Evolutionary conservation across 1,284 basidiomycete species (phyloP).

Genomic region (Coniferiporia sulphurascens): DNA sequence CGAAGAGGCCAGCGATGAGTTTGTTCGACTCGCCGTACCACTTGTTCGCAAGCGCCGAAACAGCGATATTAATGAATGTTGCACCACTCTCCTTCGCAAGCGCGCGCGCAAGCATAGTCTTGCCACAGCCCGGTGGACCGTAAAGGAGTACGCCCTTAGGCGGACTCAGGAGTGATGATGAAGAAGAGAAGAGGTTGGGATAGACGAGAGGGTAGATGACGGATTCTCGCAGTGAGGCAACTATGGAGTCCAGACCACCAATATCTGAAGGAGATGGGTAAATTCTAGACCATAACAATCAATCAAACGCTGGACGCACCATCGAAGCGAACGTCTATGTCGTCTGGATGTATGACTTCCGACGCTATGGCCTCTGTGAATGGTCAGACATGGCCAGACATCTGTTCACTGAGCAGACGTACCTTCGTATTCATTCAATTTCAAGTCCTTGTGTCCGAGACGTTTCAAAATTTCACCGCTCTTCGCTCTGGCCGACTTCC

Average conservation of each 20-base stretch:
- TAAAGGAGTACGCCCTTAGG: conserved; percentile 83
- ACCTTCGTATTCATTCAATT: conserved; percentile 82
- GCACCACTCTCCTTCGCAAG: conserved; percentile 95
- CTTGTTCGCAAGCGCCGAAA: conserved; percentile 79
- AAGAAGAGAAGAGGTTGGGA: conserved; percentile 81
- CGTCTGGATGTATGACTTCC: conserved; percentile 83
- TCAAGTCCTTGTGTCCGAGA: conserved; percentile 65
- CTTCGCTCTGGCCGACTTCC: conserved; percentile 63
- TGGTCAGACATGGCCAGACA: neutral
- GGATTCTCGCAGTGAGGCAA: conserved; percentile 88
- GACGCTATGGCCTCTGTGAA: conserved; percentile 71
- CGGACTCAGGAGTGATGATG: conserved; percentile 66
- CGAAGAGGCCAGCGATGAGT: conserved; percentile 84
- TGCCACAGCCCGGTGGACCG: conserved; percentile 90
- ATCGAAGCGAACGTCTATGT: conserved; percentile 68
- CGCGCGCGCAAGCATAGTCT: conserved; percentile 94
- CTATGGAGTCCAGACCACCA: conserved; percentile 93
- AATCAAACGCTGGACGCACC: conserved; percentile 40
- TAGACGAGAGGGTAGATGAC: conserved; percentile 95
- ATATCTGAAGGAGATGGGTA: conserved; percentile 53
- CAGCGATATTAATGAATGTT: conserved; percentile 91
- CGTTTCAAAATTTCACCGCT: conserved; percentile 67
- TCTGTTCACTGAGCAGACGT: conserved; percentile 26
- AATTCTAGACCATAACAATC: conserved; percentile 2
- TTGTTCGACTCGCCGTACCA: conserved; percentile 99